Evolutionary conservation across 176 grass and related monocot genomes (phyloP), one percentile per base, ranked within the genome.

Genomic region (Thinopyrum elongatum): DNA sequence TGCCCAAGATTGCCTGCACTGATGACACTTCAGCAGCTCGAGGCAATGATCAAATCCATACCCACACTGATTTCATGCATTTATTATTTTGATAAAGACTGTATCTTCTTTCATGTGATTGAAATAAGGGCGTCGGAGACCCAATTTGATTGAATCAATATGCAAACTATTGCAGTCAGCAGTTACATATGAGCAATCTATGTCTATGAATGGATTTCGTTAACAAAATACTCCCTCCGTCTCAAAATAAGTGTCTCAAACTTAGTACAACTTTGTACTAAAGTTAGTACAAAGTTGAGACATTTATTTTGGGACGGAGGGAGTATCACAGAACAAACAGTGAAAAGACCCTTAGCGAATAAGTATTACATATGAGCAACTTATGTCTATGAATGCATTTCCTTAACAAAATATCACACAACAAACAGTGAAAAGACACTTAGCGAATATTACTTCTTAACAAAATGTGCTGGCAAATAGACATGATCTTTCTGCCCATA

Each of bases 121-220:
- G 49, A 70, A 91, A 91, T 91, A 91, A 87, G 76, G 85, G 81
- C 13, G 29, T 39, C 76, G 28, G 5, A 78, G 61, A 76, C 85
- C 81, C 83, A 86, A 80, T 33, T 62, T 80, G 36, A 47, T 74
- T 87, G 67, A 26, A 74, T 39, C 14, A 25, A 67, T 61, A 29
- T 84, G 85, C 80, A 84, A 80, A 84, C 28, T 69, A 89, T 35
- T 47, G 10, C 5, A 77, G 34, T 76, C 51, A 84, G 36, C 8
- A 76, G 51, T 39, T 91, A n/a, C 80, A 41, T 69, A 75, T 76
- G 47, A 70, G 51, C 10, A 63, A 15, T 16, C 31, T 77, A 31
- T 29, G 69, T 61, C 70, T 55, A 22, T 53, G n/a, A 57, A 80
- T 59, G 21, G 21, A 29, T 29, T 67, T 79, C 42, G 31, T 66